phyloP scores from a whole-genome alignment of 1,284 basidiomycete genomes.

The Tilletia walkeri region DNA sequence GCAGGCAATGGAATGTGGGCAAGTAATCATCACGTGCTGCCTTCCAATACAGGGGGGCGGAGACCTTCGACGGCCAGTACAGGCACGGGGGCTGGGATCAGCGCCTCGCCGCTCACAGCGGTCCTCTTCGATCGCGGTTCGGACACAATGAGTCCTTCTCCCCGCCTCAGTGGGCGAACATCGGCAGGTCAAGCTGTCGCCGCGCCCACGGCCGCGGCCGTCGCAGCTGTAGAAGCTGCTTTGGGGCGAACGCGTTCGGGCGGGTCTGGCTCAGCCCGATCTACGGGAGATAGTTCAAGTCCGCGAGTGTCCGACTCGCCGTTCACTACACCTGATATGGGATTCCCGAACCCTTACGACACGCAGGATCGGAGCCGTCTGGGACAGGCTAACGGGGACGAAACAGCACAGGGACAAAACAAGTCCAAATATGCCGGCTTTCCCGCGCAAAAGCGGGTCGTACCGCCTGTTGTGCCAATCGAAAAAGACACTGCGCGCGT shows the following conservation, averaged over 20 bases:
- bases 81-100: neutral
- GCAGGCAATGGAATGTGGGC: neutral
- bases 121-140: neutral
- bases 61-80: slow-evolving; percentile 3
- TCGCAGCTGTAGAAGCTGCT: neutral
- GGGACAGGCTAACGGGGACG: too few species aligned
- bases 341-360: neutral
- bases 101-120: neutral
- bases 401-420: too few species aligned
- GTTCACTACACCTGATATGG: neutral
- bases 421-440: too few species aligned
- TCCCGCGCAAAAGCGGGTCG: too few species aligned
- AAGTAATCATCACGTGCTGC: too few species aligned
- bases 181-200: neutral
- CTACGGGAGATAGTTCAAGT: neutral
- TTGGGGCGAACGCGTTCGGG: neutral
- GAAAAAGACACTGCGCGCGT: too few species aligned
- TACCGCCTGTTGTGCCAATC: too few species aligned
- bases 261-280: neutral
- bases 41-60: neutral
- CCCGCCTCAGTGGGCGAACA: neutral
- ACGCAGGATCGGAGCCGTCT: too few species aligned
- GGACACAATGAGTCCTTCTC: neutral
- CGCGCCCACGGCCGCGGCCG: neutral
- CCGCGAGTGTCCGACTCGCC: neutral